These are phyloP conservation scores for Gloeostereum incarnatum DNA, from an alignment of 768 basidiomycete species.

Conservation along the genomic window DNA sequence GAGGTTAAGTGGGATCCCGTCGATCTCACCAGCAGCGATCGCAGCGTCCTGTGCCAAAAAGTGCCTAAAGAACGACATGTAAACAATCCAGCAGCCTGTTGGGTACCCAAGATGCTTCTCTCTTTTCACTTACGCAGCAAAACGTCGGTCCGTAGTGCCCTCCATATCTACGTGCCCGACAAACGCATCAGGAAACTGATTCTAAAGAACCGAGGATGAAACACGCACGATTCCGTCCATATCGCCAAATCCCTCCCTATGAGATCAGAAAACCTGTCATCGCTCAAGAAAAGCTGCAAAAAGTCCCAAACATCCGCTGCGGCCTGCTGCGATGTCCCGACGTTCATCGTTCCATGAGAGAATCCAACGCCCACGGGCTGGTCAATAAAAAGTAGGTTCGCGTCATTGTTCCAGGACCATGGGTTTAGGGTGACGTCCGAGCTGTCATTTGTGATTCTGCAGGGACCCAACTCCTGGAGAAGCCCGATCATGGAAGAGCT, in stretches of 20 bases:
- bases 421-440: slow-evolving; percentile 24
- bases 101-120: neutral
- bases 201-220: neutral
- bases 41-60: slow-evolving; percentile 53
- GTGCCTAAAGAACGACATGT: slow-evolving; percentile 21
- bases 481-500: slow-evolving; percentile 32
- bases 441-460: slow-evolving; percentile 28
- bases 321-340: slow-evolving; percentile 22
- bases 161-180: slow-evolving; percentile 37
- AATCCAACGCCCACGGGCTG: slow-evolving; percentile 31
- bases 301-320: slow-evolving; percentile 29
- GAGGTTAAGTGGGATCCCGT: slow-evolving; percentile 45
- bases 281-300: slow-evolving; percentile 30
- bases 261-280: slow-evolving; percentile 25
- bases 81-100: neutral
- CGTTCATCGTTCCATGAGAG: slow-evolving; percentile 24
- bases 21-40: slow-evolving; percentile 34
- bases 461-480: slow-evolving; percentile 53
- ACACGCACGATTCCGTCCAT: slow-evolving; percentile 27
- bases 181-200: neutral
- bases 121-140: slow-evolving; percentile 34
- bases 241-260: slow-evolving; percentile 24
- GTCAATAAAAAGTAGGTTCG: slow-evolving; percentile 30
- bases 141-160: slow-evolving; percentile 65
- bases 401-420: slow-evolving; percentile 27